Evolutionary conservation across 768 basidiomycete genomes (phyloP).

Genomic region (Royoungia palumana): DNA sequence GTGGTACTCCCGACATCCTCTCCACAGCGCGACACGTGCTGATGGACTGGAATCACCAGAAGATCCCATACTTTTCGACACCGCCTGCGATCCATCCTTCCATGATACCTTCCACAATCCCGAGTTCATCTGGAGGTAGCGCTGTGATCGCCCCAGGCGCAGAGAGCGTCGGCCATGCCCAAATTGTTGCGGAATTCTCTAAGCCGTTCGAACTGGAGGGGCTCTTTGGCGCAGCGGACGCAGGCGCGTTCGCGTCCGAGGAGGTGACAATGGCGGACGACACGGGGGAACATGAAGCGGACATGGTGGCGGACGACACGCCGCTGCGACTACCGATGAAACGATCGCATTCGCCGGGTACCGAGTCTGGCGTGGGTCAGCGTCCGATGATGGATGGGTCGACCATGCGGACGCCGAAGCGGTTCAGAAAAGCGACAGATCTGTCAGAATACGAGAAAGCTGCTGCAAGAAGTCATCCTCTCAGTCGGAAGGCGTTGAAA

Average conservation of each 20-base stretch:
- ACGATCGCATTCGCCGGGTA: conserved; percentile 16
- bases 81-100: conserved; percentile 82
- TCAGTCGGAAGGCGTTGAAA: conserved; percentile 59
- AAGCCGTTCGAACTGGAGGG: conserved; percentile 81
- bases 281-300: conserved; percentile 31
- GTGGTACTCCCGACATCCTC: conserved; percentile 86
- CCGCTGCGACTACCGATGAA: conserved; percentile 32
- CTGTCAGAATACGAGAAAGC: conserved; percentile 51
- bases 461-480: conserved; percentile 41
- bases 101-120: conserved; percentile 50
- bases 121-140: conserved; percentile 34
- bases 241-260: conserved; percentile 62
- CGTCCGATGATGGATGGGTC: not conserved
- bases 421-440: conserved; percentile 55
- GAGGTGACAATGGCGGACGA: conserved; percentile 47
- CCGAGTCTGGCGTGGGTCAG: not conserved
- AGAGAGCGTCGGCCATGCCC: conserved; percentile 76
- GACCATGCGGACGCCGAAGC: conserved; percentile 45
- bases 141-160: conserved; percentile 61
- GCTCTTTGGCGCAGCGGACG: conserved; percentile 76
- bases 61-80: conserved; percentile 83
- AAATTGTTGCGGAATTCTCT: conserved; percentile 67
- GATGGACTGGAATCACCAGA: conserved; percentile 94
- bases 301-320: conserved; percentile 40
- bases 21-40: conserved; percentile 79